Base-by-base conservation (phyloP, 805 yeast species). In the Naumovozyma dairenensis region DNA sequence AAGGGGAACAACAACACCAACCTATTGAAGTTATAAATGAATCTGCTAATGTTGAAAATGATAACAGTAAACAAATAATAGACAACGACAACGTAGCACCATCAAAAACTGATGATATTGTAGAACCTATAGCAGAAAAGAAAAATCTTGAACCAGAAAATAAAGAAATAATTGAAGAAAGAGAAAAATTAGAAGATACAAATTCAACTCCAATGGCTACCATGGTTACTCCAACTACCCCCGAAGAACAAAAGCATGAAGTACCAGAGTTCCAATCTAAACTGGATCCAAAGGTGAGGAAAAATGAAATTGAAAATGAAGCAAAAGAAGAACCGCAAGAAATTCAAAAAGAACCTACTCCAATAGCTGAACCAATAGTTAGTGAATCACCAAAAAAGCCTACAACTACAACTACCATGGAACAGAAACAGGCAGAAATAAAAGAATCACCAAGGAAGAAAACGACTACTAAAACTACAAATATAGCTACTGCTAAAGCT, bases 241-340 rank as follows among this genome's bases (percentile, higher is more conserved):
- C 26, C 13, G 39, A 37, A 27, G 41, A 35, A 15, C 30, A 30
- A 6, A 36, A 25, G 14, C 29, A 18, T 10, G 35, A 31, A 31
- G 25, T 20, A 21, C 34, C 21, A 25, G 21, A 8, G 22, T 24
- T 24, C n/a, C 14, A 24, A 7, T 19, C 9, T 14, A 18, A 21
- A 9, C 16, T 16, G 32, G 27, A 33, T 33, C 33, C 26, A 24
- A 24, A 24, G 27, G 25, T 12, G 12, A 10, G 14, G 25, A 29
- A 30, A 26, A 16, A 15, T 15, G 17, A 32, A 34, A 33, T 26
- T 28, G 31, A 28, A 31, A 27, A 10, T 24, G 16, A 13, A 28
- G 34, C 18, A 35, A 34, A 10, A 29, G 35, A 26, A 28, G 37
- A 30, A n/a, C n/a, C n/a, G n/a, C n/a, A n/a, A n/a, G n/a, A n/a